phyloP scores from a whole-genome alignment of 805 yeast genomes.

The Millerago galiae region DNA sequence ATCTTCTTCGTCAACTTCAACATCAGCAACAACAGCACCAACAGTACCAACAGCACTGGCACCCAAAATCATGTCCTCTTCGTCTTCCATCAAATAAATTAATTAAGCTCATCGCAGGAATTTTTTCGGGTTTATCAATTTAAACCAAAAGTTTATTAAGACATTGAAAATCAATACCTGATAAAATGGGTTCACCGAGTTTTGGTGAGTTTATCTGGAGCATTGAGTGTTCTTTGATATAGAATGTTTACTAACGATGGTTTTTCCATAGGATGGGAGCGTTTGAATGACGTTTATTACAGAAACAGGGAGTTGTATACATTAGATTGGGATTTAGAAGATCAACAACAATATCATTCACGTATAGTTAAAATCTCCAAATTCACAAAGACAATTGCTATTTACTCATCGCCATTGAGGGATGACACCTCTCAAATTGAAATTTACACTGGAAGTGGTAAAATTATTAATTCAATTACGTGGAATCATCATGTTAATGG shows the following conservation, averaged over 20 bases:
- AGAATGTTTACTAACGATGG: background rate
- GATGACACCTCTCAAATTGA: slow-evolving; percentile 14
- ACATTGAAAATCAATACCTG: background rate
- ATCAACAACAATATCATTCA: background rate
- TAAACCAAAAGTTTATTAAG: background rate
- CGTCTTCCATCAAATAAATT: background rate
- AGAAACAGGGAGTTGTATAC: slow-evolving; percentile 47
- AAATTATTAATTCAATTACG: slow-evolving; percentile 24
- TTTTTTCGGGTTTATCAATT: background rate
- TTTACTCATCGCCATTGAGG: slow-evolving; percentile 2
- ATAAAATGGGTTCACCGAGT: slow-evolving; percentile 8
- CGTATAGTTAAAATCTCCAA: slow-evolving; percentile 6
- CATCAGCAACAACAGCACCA: background rate
- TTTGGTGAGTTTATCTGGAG: slow-evolving; percentile 5
- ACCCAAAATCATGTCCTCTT: background rate
- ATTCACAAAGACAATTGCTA: slow-evolving; percentile 9
- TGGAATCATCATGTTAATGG: slow-evolving; percentile 44
- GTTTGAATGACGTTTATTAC: slow-evolving; percentile 64
- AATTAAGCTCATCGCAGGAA: background rate
- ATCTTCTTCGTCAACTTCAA: slow-evolving; percentile 28
- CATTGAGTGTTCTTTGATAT: background rate
- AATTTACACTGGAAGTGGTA: slow-evolving; percentile 31
- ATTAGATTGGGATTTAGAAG: slow-evolving; percentile 6
- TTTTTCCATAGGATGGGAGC: slow-evolving; percentile 60
- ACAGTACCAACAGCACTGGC: background rate